Conservation (phyloP, 2,329 filamentous ascomycete genomes). For the Colletotrichum godetiae region DNA sequence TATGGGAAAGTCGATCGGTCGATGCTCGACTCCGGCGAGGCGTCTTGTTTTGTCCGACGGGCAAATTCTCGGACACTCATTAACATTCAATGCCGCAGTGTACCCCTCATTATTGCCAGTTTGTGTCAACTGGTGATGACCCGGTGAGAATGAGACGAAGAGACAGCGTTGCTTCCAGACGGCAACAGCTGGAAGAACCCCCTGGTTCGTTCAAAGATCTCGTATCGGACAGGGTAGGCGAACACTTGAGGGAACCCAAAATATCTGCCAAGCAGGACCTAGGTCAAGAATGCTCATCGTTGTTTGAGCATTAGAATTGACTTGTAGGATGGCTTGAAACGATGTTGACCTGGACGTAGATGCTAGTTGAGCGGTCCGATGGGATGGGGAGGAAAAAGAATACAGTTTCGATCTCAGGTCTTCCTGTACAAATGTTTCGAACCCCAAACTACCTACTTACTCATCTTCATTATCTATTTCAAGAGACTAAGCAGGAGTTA, state of each 20-base stretch:
- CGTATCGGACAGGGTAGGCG: neutral
- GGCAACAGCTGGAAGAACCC: neutral
- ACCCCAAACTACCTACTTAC: too few species aligned
- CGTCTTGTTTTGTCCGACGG: neutral
- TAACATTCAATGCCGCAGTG: neutral
- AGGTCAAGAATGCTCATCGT: neutral
- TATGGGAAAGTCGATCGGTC: neutral
- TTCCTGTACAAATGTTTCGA: too few species aligned
- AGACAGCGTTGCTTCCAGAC: neutral
- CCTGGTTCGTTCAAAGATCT: neutral
- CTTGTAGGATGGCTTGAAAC: neutral
- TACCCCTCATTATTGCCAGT: conserved; percentile 1
- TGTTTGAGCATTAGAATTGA: neutral
- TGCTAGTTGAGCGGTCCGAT: neutral
- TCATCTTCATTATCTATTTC: too few species aligned
- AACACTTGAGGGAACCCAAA: neutral
- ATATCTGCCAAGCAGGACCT: neutral
- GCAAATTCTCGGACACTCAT: neutral
- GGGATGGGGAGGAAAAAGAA: too few species aligned
- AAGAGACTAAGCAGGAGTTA: too few species aligned
- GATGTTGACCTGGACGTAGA: neutral
- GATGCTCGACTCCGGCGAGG: neutral
- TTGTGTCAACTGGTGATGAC: conserved; percentile 26
- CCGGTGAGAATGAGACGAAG: neutral
- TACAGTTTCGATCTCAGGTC: too few species aligned